phyloP scores from a whole-genome alignment of 2,329 filamentous ascomycete species.

The Verticillium albo-atrum region DNA sequence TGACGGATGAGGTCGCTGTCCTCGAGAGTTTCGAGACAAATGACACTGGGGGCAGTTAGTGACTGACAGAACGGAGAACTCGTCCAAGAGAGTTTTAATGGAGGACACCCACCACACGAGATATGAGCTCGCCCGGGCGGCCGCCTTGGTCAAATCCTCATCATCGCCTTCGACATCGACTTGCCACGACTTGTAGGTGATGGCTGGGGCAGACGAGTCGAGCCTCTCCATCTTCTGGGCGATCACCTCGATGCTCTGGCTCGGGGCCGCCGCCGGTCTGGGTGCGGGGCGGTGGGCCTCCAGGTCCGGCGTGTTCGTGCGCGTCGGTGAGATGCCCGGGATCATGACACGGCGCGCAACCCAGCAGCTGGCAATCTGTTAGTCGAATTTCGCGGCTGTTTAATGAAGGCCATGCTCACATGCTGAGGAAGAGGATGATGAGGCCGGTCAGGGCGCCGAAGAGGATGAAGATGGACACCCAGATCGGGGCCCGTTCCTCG shows the following conservation, averaged over 20 bases:
- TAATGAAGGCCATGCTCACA: background rate
- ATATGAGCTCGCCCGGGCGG: background rate
- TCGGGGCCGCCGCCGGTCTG: background rate
- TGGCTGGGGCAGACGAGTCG: background rate
- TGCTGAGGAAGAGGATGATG: background rate
- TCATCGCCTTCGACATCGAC: background rate
- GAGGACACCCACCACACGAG: background rate
- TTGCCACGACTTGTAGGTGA: background rate
- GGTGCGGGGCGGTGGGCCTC: background rate
- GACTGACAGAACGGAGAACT: background rate
- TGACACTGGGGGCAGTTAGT: constrained; percentile 8
- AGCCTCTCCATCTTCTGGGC: constrained; percentile 1
- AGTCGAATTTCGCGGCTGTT: background rate
- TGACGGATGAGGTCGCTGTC: constrained; percentile 9
- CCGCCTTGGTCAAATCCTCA: background rate
- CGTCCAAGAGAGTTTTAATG: no score
- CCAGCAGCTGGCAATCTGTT: background rate
- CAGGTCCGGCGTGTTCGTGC: background rate
- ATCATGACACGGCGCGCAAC: background rate
- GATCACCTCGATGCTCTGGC: background rate
- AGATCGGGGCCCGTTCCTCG: background rate
- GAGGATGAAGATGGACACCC: constrained; percentile 3
- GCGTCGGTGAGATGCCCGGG: background rate
- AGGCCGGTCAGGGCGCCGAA: constrained; percentile 1
- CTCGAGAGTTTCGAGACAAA: constrained; percentile 13